These are phyloP conservation scores for Tetradesmus obliquus DNA, from an alignment of 139 green algal genomes.

Conservation along the genomic window DNA sequence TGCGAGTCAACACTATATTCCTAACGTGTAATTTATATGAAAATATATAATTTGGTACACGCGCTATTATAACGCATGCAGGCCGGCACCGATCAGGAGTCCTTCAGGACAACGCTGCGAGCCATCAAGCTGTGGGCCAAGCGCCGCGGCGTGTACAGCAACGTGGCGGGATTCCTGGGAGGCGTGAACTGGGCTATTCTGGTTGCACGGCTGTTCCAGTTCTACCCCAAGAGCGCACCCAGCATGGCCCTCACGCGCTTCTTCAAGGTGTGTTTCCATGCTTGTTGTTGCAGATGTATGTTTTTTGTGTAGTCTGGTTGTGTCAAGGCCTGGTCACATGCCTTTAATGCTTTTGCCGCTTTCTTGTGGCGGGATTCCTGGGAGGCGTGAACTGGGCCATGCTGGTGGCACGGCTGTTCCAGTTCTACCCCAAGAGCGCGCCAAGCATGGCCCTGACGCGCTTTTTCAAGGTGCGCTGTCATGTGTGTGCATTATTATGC, in stretches of 20 bases:
- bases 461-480: constrained; percentile 86
- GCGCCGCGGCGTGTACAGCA: constrained; percentile 84
- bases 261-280: constrained; percentile 76
- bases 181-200: constrained; percentile 98
- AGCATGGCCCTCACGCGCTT: constrained; percentile 81
- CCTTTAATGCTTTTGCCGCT: background rate
- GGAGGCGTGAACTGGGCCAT: constrained; percentile 98
- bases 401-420: constrained; percentile 91
- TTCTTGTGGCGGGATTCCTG: constrained; percentile 84
- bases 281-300: no score
- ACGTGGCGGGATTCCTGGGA: constrained; percentile 92
- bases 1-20: background rate
- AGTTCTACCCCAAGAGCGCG: constrained; percentile 88
- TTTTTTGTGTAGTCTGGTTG: background rate
- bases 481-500: background rate
- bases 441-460: constrained; percentile 73
- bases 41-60: background rate
- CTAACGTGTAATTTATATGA: background rate
- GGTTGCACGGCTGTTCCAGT: constrained; percentile 91
- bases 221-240: constrained; percentile 85
- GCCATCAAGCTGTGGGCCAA: constrained; percentile 95
- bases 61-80: background rate
- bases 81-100: constrained; percentile 38
- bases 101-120: constrained; percentile 82
- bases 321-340: background rate